phyloP scores from a whole-genome alignment of 768 basidiomycete species.

The Tricholoma saponaceum region DNA sequence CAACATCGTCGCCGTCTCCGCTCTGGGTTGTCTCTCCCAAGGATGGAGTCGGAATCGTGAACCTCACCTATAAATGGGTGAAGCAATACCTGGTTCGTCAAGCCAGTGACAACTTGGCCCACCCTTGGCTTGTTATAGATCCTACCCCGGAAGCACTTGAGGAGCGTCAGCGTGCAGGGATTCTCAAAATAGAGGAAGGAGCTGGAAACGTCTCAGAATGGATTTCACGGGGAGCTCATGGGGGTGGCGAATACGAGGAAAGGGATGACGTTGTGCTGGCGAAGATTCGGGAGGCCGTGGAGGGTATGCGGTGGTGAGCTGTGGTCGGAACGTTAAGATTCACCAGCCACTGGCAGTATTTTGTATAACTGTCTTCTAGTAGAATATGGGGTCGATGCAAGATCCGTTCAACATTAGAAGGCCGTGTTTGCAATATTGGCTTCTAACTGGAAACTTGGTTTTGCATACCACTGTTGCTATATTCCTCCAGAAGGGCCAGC shows the following conservation, averaged over 20 bases:
- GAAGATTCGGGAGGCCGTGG: slow-evolving; percentile 24
- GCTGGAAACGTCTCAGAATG: slow-evolving; percentile 24
- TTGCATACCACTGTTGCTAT: background rate
- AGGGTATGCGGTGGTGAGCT: slow-evolving; percentile 15
- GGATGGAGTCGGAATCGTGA: slow-evolving; percentile 24
- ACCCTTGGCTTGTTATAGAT: slow-evolving; percentile 31
- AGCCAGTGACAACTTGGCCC: slow-evolving; percentile 23
- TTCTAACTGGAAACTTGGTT: background rate
- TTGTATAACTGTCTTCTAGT: background rate
- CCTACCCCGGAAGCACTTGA: slow-evolving; percentile 11
- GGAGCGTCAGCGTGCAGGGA: slow-evolving; percentile 31
- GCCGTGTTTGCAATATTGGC: background rate
- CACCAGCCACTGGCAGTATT: background rate
- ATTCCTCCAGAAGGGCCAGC: background rate
- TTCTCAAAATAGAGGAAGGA: slow-evolving; percentile 25
- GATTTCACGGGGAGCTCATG: slow-evolving; percentile 22
- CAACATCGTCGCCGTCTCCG: slow-evolving; percentile 25
- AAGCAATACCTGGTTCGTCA: slow-evolving; percentile 33
- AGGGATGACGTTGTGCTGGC: slow-evolving; percentile 23
- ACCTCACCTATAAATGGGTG: slow-evolving; percentile 23
- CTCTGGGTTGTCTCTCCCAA: slow-evolving; percentile 23
- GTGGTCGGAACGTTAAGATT: background rate
- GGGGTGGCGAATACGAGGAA: slow-evolving; percentile 21
- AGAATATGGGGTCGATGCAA: background rate
- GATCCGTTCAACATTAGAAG: background rate